Evolutionary conservation across 495 filamentous ascomycete genomes (phyloP).

Genomic region (Astrocystis sublimbata): DNA sequence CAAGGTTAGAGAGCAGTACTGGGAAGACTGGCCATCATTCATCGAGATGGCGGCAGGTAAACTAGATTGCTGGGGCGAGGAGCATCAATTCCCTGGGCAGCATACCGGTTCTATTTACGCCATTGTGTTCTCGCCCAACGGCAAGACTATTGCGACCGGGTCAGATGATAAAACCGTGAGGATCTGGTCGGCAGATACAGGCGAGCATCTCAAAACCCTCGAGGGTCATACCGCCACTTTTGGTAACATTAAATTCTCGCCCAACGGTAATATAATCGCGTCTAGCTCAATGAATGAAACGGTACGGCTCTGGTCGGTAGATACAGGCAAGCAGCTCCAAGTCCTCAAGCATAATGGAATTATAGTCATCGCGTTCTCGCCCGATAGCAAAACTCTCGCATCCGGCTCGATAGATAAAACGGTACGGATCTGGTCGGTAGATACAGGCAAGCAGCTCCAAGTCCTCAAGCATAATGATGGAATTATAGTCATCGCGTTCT

Average conservation of each 20-base stretch:
- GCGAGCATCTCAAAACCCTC: constrained; percentile 25
- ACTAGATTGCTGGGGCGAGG: neutral
- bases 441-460: constrained; percentile 21
- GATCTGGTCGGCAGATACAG: too few relatives aligned
- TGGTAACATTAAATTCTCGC: constrained; percentile 21
- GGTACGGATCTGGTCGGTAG: constrained; percentile 29
- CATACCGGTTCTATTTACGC: too few relatives aligned
- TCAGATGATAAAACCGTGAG: too few relatives aligned
- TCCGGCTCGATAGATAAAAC: constrained; percentile 25
- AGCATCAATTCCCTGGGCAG: too few relatives aligned
- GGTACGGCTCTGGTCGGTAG: constrained; percentile 29
- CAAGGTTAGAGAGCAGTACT: constrained; percentile 20
- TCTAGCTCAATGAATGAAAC: constrained; percentile 26
- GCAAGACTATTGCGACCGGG: too few relatives aligned
- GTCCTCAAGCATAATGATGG: neutral
- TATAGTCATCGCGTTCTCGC: constrained; percentile 17
- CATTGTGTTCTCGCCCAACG: too few relatives aligned
- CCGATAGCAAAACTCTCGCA: constrained; percentile 23
- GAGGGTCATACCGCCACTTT: constrained; percentile 23
- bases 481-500: constrained; percentile 11
- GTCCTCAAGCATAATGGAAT: neutral
- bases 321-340: constrained; percentile 21
- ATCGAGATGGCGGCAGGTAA: neutral
- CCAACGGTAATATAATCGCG: constrained; percentile 22
- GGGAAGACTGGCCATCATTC: neutral